These are phyloP conservation scores for Ogataea methylovora DNA, from an alignment of 805 yeast genomes.

Conservation along the genomic window DNA sequence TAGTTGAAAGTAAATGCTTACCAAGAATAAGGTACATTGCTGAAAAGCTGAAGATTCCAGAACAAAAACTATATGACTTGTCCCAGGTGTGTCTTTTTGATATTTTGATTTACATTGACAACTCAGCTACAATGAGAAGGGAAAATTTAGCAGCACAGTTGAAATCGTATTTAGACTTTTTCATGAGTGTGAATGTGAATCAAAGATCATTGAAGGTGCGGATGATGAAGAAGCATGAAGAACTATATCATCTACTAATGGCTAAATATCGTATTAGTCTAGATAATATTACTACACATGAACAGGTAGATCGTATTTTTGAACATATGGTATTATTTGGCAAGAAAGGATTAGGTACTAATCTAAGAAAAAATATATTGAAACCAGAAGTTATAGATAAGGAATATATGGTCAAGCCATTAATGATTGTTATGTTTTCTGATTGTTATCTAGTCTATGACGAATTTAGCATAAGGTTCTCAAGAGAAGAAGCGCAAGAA, in stretches of 20 bases:
- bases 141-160: slow-evolving; percentile 13
- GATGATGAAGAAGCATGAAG: slow-evolving; percentile 15
- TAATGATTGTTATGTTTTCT: slow-evolving; percentile 13
- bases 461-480: too few relatives aligned
- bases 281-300: slow-evolving; percentile 10
- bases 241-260: neutral
- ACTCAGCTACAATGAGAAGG: slow-evolving; percentile 15
- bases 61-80: slow-evolving; percentile 16
- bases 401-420: slow-evolving; percentile 7
- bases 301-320: slow-evolving; percentile 9
- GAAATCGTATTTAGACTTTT: slow-evolving; percentile 10
- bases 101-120: slow-evolving; percentile 14
- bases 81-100: slow-evolving; percentile 16
- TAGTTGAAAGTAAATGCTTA: slow-evolving; percentile 11
- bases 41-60: slow-evolving; percentile 7
- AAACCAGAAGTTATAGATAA: slow-evolving; percentile 12
- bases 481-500: slow-evolving; percentile 9
- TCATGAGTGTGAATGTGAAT: slow-evolving; percentile 14
- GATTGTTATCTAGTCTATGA: too few relatives aligned
- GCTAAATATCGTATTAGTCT: slow-evolving; percentile 12
- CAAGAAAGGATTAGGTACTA: slow-evolving; percentile 15
- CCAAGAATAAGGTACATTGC: slow-evolving; percentile 15
- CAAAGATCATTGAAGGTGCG: slow-evolving; percentile 12
- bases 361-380: slow-evolving; percentile 9
- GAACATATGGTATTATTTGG: slow-evolving; percentile 11